phyloP scores from a whole-genome alignment of 148 eudicot species.

The Rhododendron mucronatum region DNA sequence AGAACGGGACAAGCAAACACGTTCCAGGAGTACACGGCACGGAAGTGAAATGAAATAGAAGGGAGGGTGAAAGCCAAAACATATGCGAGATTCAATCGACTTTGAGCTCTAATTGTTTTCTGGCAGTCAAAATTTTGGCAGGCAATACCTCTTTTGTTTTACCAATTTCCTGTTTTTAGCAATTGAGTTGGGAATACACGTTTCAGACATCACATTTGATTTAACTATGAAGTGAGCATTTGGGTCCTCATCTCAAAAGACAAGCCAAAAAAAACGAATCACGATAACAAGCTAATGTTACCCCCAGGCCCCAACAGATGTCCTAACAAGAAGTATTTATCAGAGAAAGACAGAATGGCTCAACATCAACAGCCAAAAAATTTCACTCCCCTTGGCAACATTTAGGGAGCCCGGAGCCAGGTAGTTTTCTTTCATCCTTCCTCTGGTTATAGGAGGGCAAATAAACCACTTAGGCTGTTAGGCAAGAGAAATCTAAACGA shows the following conservation, averaged over 20 bases:
- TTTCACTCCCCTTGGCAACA: neutral
- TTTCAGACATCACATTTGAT: neutral
- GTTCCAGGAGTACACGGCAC: neutral
- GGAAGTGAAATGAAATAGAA: neutral
- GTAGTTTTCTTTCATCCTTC: neutral
- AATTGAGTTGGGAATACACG: neutral
- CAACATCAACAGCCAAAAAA: neutral
- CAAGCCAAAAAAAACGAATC: neutral
- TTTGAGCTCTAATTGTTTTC: neutral
- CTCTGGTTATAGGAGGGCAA: neutral
- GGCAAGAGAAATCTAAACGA: neutral
- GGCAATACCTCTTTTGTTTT: neutral
- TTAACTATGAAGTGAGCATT: neutral
- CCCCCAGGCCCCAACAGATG: neutral
- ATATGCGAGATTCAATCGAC: neutral
- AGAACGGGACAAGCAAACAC: neutral
- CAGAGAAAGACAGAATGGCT: neutral
- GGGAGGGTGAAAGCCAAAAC: neutral
- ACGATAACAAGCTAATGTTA: neutral
- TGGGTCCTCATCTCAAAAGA: neutral
- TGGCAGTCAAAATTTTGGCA: neutral
- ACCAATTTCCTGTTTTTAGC: neutral
- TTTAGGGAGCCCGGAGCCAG: neutral
- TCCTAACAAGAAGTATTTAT: neutral
- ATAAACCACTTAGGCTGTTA: neutral